Percentiles rank a stretch among this genome's conserved stretches.
These are phyloP conservation scores for Onygenales sp. DNA, from an alignment of 2,329 filamentous ascomycete species.

Conservation along the genomic window DNA sequence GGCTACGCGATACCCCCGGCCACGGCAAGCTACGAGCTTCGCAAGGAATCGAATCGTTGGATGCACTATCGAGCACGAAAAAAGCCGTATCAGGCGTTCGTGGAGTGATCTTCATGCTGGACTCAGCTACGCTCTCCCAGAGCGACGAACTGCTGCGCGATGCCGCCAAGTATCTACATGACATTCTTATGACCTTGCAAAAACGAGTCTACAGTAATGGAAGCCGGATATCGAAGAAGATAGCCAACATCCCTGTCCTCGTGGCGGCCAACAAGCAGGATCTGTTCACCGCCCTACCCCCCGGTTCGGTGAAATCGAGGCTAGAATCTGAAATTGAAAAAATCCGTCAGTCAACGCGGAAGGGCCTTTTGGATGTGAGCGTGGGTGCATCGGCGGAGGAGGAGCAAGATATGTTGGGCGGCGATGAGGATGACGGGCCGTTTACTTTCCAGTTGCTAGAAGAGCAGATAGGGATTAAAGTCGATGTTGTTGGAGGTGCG, in stretches of 20 bases:
- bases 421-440: constrained; percentile 64
- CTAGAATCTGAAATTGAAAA: constrained; percentile 74
- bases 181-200: constrained; percentile 75
- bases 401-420: constrained; percentile 77
- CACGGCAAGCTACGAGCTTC: constrained; percentile 80
- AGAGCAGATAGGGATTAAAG: constrained; percentile 64
- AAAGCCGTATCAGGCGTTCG: constrained; percentile 26
- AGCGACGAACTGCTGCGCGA: constrained; percentile 47
- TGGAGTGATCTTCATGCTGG: constrained; percentile 80
- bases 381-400: constrained; percentile 46
- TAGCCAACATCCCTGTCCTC: constrained; percentile 60
- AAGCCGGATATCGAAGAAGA: constrained; percentile 44
- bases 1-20: constrained; percentile 67
- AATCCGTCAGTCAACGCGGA: constrained; percentile 66
- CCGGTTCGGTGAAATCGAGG: constrained; percentile 60
- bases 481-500: constrained; percentile 64
- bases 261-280: constrained; percentile 93
- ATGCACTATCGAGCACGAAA: constrained; percentile 25
- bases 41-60: constrained; percentile 35
- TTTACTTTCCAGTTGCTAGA: constrained; percentile 77
- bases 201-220: constrained; percentile 47
- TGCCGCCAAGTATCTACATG: constrained; percentile 77
- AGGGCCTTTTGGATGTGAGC: constrained; percentile 72
- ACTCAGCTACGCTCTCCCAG: constrained; percentile 57
- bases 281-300: constrained; percentile 83